phyloP scores from a whole-genome alignment of 345 rosid genomes.

The Pistacia vera region DNA sequence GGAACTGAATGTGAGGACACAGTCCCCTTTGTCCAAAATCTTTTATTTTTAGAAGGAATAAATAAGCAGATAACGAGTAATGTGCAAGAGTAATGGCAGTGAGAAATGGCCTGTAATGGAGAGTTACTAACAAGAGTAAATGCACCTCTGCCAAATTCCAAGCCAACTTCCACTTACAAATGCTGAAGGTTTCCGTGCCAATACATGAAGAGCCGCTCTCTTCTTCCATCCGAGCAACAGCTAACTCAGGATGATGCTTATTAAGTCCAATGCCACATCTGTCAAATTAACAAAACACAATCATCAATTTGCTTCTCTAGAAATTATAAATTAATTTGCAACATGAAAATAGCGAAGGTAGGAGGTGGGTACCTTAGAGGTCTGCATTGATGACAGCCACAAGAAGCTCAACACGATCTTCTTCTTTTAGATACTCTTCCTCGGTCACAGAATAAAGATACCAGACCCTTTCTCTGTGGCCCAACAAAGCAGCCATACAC shows the following conservation, averaged over 20 bases:
- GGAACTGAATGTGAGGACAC: slow-evolving; percentile 35
- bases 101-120: not conserved
- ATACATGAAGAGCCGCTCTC: slow-evolving; percentile 12
- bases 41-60: too few relatives aligned
- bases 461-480: slow-evolving; percentile 1
- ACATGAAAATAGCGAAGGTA: too few relatives aligned
- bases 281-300: too few relatives aligned
- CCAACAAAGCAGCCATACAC: not conserved
- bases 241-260: too few relatives aligned
- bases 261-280: too few relatives aligned
- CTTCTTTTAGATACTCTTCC: slow-evolving; percentile 13
- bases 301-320: too few relatives aligned
- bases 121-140: slow-evolving; percentile 29
- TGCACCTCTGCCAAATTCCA: not conserved
- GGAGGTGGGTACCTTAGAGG: not conserved
- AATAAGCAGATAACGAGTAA: too few relatives aligned
- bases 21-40: not conserved
- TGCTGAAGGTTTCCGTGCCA: slow-evolving; percentile 20
- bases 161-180: not conserved
- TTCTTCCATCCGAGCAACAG: not conserved
- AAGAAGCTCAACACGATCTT: slow-evolving; percentile 20
- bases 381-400: slow-evolving; percentile 18
- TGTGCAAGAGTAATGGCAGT: too few relatives aligned
- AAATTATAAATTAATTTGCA: too few relatives aligned
- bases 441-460: slow-evolving; percentile 17